A percentile compares a stretch with the other conserved stretches of the same genome.
phyloP scores from a whole-genome alignment of 2,329 filamentous ascomycete species.

The Colletotrichum gigasporum region DNA sequence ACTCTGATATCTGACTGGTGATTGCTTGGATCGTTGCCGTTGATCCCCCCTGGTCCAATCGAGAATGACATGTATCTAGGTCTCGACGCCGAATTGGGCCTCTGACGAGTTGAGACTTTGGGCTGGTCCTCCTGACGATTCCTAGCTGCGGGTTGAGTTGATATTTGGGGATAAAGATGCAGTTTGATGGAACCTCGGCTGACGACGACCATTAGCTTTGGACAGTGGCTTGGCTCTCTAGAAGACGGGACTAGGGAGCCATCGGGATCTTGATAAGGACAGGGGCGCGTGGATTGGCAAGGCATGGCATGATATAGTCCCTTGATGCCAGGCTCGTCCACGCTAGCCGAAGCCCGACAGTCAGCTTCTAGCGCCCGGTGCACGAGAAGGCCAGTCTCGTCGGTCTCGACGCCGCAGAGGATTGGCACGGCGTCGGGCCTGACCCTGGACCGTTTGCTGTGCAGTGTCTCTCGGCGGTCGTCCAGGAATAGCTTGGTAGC shows the following conservation, averaged over 20 bases:
- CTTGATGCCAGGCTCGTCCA: neutral
- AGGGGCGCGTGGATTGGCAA: conserved; percentile 9
- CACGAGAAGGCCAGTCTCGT: neutral
- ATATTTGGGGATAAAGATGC: neutral
- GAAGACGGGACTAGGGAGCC: neutral
- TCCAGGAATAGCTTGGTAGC: neutral
- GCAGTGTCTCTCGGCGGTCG: neutral
- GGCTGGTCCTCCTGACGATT: neutral
- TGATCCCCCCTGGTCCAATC: conserved; percentile 18
- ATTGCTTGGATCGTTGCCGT: conserved; percentile 17
- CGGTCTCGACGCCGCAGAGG: neutral
- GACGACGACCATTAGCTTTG: conserved; percentile 5
- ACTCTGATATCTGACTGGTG: conserved; percentile 25
- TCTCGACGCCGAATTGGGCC: neutral
- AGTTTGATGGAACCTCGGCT: neutral
- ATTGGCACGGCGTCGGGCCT: neutral
- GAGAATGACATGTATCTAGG: conserved; percentile 10
- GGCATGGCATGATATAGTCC: neutral
- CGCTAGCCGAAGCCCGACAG: neutral
- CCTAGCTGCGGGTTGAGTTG: neutral
- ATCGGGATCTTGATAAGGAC: conserved; percentile 3
- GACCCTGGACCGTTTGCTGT: conserved; percentile 1
- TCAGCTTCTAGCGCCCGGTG: neutral
- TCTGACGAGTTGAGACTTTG: neutral
- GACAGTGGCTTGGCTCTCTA: conserved; percentile 14